Base-by-base conservation (phyloP, 2,329 filamentous ascomycete genomes). In the Colletotrichum sp. region DNA sequence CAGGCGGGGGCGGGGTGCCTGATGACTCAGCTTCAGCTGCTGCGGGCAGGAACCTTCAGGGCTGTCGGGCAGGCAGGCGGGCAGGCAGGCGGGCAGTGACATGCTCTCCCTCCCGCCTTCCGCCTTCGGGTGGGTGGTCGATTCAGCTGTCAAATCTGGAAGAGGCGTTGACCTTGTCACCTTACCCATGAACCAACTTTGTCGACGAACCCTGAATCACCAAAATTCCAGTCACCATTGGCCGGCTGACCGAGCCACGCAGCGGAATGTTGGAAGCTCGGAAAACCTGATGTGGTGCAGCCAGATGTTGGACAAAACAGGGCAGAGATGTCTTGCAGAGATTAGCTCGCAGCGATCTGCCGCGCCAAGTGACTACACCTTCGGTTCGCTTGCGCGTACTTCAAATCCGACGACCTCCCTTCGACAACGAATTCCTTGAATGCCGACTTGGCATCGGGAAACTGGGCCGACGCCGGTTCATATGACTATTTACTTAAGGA, bases 311-410 rank as follows among this genome's bases (percentile, higher is more conserved):
- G 39, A 32, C 32, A 52, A 65, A 76, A 76, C 74, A 74, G 59
- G 65, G 59, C 32, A 76, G 18, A 49, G 28, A 15, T 60, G 49
- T 68, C 39, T 64, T 60, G 59, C 12, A 36, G 26, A 69, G 59
- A 76, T 76, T 64, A 64, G n/a, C 70, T 30, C 49, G 74, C 64
- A 74, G 71, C 24, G 74, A 76, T 76, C 70, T 36, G 39, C 74
- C 59, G 26, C 26, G 74, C 74, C 74, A 74, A 74, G 70, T 52
- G 18, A 36, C 39, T 26, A 34, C 49, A 28, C 44, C 52, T 24
- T 59, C 36, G 30, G 49, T 39, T 72, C 62, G 57, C 69, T 34
- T 67, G 39, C 49, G 24, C 26, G 28, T 28, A 32, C 30, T 49
- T 65, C 71, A 76, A 69, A 36, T 73, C 39, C 28, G 34, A 76